Evolutionary conservation across 768 basidiomycete genomes (phyloP).

Genomic region (Mycena filopes): DNA sequence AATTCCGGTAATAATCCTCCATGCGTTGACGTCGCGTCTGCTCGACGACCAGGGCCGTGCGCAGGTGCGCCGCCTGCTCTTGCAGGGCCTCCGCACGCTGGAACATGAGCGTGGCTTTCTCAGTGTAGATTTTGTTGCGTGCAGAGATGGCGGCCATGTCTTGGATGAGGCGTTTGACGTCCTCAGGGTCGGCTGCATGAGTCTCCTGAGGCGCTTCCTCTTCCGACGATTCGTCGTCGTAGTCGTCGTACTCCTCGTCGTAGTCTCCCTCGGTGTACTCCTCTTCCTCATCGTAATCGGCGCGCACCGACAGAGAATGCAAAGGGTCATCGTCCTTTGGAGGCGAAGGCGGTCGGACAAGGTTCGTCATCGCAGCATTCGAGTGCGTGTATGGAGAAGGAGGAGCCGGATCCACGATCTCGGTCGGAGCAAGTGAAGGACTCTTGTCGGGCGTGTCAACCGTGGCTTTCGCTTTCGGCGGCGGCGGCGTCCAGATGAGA

Average conservation of each 20-base stretch:
- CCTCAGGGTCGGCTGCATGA: conserved; percentile 8
- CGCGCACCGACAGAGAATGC: too few relatives aligned
- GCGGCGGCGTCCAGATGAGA: too few relatives aligned
- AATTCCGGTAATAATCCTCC: conserved; percentile 13
- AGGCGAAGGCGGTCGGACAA: too few relatives aligned
- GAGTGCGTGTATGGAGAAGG: too few relatives aligned
- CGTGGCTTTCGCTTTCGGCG: too few relatives aligned
- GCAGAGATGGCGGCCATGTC: conserved; percentile 22
- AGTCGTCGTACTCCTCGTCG: neutral
- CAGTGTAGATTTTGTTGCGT: conserved; percentile 2
- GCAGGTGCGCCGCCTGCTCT: neutral
- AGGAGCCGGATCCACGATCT: too few relatives aligned
- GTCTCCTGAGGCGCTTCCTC: neutral
- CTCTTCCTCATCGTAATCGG: too few relatives aligned
- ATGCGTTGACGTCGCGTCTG: conserved; percentile 14
- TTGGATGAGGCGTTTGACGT: neutral
- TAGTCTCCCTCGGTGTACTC: too few relatives aligned
- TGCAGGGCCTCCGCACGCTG: neutral
- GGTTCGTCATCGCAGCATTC: too few relatives aligned
- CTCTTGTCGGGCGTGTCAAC: too few relatives aligned
- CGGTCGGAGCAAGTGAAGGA: too few relatives aligned
- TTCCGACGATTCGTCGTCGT: neutral
- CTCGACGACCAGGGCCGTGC: conserved; percentile 4
- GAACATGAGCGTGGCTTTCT: conserved; percentile 5
- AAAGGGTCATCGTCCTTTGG: too few relatives aligned